phyloP scores from a whole-genome alignment of 495 filamentous ascomycete species.

The Friedmanniomyces simplex region DNA sequence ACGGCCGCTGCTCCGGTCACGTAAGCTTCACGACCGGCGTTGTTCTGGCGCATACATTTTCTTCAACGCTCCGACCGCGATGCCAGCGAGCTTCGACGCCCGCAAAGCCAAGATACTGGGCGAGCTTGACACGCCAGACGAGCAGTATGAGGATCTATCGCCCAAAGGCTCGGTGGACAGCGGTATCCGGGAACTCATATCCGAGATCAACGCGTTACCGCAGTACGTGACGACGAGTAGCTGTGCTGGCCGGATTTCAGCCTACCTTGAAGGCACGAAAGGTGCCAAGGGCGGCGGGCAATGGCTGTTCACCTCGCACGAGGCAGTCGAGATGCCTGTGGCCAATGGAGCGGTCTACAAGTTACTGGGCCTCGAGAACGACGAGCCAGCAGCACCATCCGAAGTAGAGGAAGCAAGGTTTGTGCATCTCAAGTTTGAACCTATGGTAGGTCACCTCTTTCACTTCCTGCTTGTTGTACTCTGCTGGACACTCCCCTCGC shows the following conservation, averaged over 20 bases:
- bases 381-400: background rate
- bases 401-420: constrained; percentile 27
- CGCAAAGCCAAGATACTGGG: constrained; percentile 58
- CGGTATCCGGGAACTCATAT: constrained; percentile 63
- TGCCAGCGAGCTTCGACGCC: constrained; percentile 35
- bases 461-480: background rate
- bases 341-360: background rate
- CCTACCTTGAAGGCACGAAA: constrained; percentile 64
- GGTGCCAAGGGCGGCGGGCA: constrained; percentile 71
- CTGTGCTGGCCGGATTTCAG: constrained; percentile 72
- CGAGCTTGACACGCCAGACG: constrained; percentile 51
- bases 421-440: constrained; percentile 87
- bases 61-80: background rate
- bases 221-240: constrained; percentile 84
- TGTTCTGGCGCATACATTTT: background rate
- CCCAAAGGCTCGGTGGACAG: constrained; percentile 79
- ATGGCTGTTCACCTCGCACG: constrained; percentile 85
- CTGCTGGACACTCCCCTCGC: no score
- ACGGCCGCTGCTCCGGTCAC: no score
- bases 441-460: constrained; percentile 53
- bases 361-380: constrained; percentile 1
- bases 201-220: constrained; percentile 58
- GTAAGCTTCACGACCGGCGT: background rate
- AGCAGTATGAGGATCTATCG: constrained; percentile 62
- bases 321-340: constrained; percentile 42